Percentiles rank a stretch among this genome's conserved stretches.
Conservation (phyloP, 768 basidiomycete genomes). For the Naganishia onofrii region DNA sequence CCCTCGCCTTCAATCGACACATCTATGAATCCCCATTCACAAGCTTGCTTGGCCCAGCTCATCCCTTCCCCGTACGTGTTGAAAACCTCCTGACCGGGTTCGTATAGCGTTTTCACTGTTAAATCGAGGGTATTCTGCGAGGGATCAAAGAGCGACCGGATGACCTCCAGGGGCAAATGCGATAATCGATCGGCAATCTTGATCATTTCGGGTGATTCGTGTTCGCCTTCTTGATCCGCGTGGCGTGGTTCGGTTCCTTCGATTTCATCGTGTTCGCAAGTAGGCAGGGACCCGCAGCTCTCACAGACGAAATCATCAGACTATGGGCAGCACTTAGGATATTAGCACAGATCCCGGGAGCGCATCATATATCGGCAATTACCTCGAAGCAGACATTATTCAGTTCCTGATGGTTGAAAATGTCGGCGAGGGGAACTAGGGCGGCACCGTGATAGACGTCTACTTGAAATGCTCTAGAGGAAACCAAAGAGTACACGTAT, state of each 20-base stretch:
- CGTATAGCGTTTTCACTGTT: slow-evolving; percentile 31
- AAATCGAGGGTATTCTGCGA: slow-evolving; percentile 37
- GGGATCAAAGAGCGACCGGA: slow-evolving; percentile 19
- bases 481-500: slow-evolving; percentile 66
- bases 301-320: slow-evolving; percentile 43
- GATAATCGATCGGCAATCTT: slow-evolving; percentile 17
- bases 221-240: not conserved
- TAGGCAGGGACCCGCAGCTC: slow-evolving; percentile 37
- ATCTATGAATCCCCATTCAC: slow-evolving; percentile 41
- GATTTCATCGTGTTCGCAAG: slow-evolving; percentile 34
- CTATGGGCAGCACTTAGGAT: not conserved
- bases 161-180: slow-evolving; percentile 26
- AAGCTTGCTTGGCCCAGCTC: slow-evolving; percentile 35
- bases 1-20: slow-evolving; percentile 24
- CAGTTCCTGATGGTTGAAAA: slow-evolving; percentile 43
- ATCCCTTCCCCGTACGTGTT: slow-evolving; percentile 40
- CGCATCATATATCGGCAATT: not conserved
- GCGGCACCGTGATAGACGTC: slow-evolving; percentile 76
- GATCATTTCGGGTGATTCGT: not conserved
- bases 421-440: slow-evolving; percentile 82
- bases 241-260: not conserved
- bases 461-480: slow-evolving; percentile 76
- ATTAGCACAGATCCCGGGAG: not conserved
- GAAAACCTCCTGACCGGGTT: slow-evolving; percentile 36
- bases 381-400: slow-evolving; percentile 37